Base-by-base conservation (phyloP, 768 basidiomycete genomes). In the Tylopilus vinaceipallidus region DNA sequence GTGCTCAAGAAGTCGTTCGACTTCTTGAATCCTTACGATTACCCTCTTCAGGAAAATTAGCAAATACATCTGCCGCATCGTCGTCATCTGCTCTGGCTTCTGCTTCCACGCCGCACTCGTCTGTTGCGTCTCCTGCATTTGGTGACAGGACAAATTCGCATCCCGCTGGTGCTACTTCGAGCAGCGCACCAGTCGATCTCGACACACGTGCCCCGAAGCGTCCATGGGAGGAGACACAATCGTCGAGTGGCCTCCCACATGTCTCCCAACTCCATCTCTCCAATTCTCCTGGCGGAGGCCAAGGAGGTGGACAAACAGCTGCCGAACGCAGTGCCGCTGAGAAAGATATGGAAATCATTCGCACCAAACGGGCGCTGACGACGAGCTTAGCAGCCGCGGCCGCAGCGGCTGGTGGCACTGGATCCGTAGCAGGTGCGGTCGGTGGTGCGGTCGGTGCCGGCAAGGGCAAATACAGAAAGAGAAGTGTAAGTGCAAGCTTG, bases 261-360 rank as follows among this genome's bases (percentile, higher is more conserved):
- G 54, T 57, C 36, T 59, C 62, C 8, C 61, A 61, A 24, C 57
- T 64, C 17, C 59, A 65, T 20, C 61, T 64, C 22, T 55, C 59
- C 12, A 52, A 42, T 44, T 47, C 56, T 4, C 45, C 60, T 12
- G 53, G 56, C 11, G 10, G 46, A 17, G 49, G 49, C 14, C 56
- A 48, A 32, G 56, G 45, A 10, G 33, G 45, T 7, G 64, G 59
- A 48, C 61, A 59, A 38, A 65, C 65, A 7, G 66, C 68, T 20
- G 73, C 78, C 46, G 70, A 68, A 23, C 81, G 82, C 55, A 73
- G 82, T 3, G 84, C 83, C 2, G 88, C 88, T 7, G 87, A 91
- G 66, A 80, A 85, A 52, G 88, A 91, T 60, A 91, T 91, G 88
- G 86, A 88, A 54, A 75, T 88, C 51, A 91, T 91, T 53, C 81